Conservation (phyloP, 306 rosid species). For the Prunus fruticosa region DNA sequence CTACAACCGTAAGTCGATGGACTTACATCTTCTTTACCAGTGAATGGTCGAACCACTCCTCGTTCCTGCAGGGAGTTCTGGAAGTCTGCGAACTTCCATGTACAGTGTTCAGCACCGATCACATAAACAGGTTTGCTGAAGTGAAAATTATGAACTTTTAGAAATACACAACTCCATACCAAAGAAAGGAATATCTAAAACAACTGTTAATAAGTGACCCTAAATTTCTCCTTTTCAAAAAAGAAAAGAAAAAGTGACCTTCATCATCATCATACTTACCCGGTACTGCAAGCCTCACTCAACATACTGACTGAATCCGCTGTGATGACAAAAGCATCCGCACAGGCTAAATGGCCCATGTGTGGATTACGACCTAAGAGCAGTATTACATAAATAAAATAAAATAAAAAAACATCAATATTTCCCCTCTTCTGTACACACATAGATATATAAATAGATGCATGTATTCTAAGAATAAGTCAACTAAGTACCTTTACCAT, state of each 20-base stretch:
- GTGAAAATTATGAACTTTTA: slow-evolving; percentile 9
- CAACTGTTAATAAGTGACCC: not conserved
- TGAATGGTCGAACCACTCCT: slow-evolving; percentile 70
- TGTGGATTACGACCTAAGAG: slow-evolving; percentile 74
- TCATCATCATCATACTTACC: slow-evolving; percentile 42
- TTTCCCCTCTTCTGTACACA: not conserved
- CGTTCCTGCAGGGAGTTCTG: slow-evolving; percentile 60
- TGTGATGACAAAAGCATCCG: slow-evolving; percentile 85
- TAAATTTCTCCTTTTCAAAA: no score
- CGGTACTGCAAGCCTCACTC: slow-evolving; percentile 93
- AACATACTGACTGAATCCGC: slow-evolving; percentile 95
- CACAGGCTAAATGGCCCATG: slow-evolving; percentile 81
- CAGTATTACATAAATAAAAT: not conserved
- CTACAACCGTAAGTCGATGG: not conserved
- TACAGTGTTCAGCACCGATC: slow-evolving; percentile 70
- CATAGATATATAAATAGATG: not conserved
- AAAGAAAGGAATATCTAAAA: slow-evolving; percentile 13
- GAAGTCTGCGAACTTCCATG: slow-evolving; percentile 90
- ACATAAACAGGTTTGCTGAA: slow-evolving; percentile 88
- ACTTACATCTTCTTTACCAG: slow-evolving; percentile 82
- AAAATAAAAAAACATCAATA: not conserved
- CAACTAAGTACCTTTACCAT: slow-evolving; percentile 68
- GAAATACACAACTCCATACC: slow-evolving; percentile 16
- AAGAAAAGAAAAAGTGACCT: not conserved
- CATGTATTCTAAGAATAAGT: slow-evolving; percentile 14